These are phyloP conservation scores for Neurospora sp. DNA, from an alignment of 495 filamentous ascomycete species.

Conservation along the genomic window DNA sequence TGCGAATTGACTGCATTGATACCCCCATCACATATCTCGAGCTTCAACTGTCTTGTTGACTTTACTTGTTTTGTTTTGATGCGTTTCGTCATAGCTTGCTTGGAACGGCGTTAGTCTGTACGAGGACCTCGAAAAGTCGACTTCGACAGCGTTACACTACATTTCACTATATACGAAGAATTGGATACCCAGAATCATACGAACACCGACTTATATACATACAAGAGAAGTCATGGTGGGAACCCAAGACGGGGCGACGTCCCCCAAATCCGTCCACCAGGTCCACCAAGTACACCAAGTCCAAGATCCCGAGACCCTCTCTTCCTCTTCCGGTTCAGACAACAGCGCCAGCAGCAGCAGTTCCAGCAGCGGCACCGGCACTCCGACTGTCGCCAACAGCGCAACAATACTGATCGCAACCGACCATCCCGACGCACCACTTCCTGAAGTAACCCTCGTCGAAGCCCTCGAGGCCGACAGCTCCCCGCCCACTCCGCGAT, in stretches of 20 bases:
- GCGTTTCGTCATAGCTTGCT: not conserved
- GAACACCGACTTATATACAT: not conserved
- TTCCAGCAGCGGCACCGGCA: not conserved
- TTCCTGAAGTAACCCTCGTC: constrained; percentile 7
- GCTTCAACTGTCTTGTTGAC: not conserved
- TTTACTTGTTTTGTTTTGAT: not conserved
- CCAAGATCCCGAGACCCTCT: not conserved
- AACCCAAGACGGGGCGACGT: not conserved
- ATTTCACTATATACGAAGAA: not conserved
- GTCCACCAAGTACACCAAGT: not conserved
- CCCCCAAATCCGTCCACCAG: not conserved
- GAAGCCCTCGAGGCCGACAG: constrained; percentile 21
- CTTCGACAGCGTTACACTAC: no score
- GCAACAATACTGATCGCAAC: constrained; percentile 8
- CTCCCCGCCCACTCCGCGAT: constrained; percentile 24
- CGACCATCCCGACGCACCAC: constrained; percentile 26
- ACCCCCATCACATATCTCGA: not conserved
- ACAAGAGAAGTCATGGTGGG: not conserved
- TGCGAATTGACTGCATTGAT: not conserved
- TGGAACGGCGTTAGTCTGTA: not conserved
- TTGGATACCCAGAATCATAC: not conserved
- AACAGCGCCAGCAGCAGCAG: constrained; percentile 1
- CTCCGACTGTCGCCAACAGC: not conserved
- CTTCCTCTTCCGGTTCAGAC: not conserved
- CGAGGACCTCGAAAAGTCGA: not conserved